Conservation (phyloP, 2,329 filamentous ascomycete genomes). For the Lachnellula cervina region DNA sequence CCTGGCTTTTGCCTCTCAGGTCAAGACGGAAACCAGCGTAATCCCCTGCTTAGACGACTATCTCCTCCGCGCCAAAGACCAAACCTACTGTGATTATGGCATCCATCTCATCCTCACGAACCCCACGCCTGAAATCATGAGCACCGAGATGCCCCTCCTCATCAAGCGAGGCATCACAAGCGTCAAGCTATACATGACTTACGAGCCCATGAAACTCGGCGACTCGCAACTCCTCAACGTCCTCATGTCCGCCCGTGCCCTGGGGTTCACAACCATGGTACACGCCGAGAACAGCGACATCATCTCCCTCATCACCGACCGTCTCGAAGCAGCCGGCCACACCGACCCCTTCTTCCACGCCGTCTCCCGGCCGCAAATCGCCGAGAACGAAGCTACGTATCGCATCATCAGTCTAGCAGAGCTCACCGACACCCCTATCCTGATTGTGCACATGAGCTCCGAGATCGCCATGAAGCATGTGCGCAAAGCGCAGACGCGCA, state of each 20-base stretch:
- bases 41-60: slow-evolving; percentile 43
- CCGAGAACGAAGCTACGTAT: slow-evolving; percentile 46
- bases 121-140: slow-evolving; percentile 37
- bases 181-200: slow-evolving; percentile 51
- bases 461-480: slow-evolving; percentile 44
- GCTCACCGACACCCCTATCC: slow-evolving; percentile 45
- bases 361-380: slow-evolving; percentile 40
- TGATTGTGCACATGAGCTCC: slow-evolving; percentile 49
- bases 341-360: slow-evolving; percentile 42
- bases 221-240: slow-evolving; percentile 48
- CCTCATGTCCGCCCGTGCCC: slow-evolving; percentile 40
- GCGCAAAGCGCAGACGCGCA: slow-evolving; percentile 44
- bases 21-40: slow-evolving; percentile 41
- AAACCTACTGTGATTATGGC: slow-evolving; percentile 52
- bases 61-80: slow-evolving; percentile 39
- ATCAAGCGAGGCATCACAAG: slow-evolving; percentile 41
- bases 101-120: slow-evolving; percentile 49
- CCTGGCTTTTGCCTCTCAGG: slow-evolving; percentile 52
- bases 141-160: slow-evolving; percentile 38
- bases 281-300: slow-evolving; percentile 46
- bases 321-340: slow-evolving; percentile 36
- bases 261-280: slow-evolving; percentile 45
- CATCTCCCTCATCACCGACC: slow-evolving; percentile 38
- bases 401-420: slow-evolving; percentile 46
- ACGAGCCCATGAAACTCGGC: slow-evolving; percentile 44